Percentiles rank a stretch among this genome's conserved stretches.
These are phyloP conservation scores for Taphrina deformans DNA, from an alignment of 1,139 yeast genomes.

Conservation along the genomic window DNA sequence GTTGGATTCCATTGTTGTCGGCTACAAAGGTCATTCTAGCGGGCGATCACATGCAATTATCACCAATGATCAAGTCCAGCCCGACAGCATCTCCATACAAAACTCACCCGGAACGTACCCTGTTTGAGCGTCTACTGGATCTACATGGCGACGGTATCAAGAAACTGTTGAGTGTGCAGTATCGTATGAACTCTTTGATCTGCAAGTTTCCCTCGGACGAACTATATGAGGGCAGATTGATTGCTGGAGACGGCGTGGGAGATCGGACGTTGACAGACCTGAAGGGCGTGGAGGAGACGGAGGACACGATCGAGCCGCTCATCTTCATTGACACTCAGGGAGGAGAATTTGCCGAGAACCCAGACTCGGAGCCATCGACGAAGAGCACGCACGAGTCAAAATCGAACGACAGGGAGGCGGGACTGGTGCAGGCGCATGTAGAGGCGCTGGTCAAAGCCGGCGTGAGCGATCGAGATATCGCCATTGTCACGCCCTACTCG, in stretches of 20 bases:
- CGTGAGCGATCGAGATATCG: constrained; percentile 54
- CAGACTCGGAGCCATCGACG: constrained; percentile 42
- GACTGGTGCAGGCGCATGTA: constrained; percentile 61
- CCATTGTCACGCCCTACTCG: constrained; percentile 83
- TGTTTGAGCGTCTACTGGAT: constrained; percentile 74
- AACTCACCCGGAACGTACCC: constrained; percentile 56
- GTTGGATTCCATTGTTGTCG: constrained; percentile 89
- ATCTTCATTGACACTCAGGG: constrained; percentile 94
- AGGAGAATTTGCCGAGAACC: constrained; percentile 57
- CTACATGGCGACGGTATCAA: constrained; percentile 55
- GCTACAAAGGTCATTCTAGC: constrained; percentile 60
- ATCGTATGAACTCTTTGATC: constrained; percentile 77
- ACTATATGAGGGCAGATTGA: constrained; percentile 63
- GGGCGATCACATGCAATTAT: constrained; percentile 77
- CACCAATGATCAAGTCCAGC: constrained; percentile 49
- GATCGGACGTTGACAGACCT: constrained; percentile 59
- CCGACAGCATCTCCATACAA: background rate
- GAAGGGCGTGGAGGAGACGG: constrained; percentile 52
- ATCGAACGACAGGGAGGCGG: constrained; percentile 71
- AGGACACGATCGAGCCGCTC: constrained; percentile 52
- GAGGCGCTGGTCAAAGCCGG: constrained; percentile 58
- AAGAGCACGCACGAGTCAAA: constrained; percentile 47
- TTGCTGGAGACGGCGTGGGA: constrained; percentile 64
- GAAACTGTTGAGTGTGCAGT: constrained; percentile 68
- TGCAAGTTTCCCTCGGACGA: constrained; percentile 75